Conservation (phyloP, 2,329 filamentous ascomycete species). For the Dactylellina haptotyla region DNA sequence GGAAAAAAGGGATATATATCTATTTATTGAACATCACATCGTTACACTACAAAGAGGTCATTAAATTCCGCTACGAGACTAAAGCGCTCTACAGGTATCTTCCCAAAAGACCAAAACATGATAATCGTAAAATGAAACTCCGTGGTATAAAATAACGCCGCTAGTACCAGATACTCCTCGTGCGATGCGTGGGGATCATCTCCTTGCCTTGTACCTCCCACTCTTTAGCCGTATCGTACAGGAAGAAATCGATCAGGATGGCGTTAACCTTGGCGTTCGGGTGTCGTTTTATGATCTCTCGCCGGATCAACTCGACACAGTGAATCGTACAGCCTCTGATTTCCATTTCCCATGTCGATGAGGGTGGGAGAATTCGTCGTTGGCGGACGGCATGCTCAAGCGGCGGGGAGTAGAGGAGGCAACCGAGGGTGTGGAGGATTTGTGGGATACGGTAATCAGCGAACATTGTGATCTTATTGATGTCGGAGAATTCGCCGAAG, state of each 20-base stretch:
- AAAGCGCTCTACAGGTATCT: slow-evolving; percentile 25
- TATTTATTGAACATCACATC: slow-evolving; percentile 13
- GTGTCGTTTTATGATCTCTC: slow-evolving; percentile 79
- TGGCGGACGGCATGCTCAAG: slow-evolving; percentile 76
- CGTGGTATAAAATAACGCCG: not conserved
- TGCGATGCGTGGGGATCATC: slow-evolving; percentile 83
- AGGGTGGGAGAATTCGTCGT: slow-evolving; percentile 74
- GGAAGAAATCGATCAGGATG: slow-evolving; percentile 94
- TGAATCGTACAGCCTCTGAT: slow-evolving; percentile 93
- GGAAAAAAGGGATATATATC: not conserved
- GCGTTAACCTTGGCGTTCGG: slow-evolving; percentile 79
- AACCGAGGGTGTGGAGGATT: slow-evolving; percentile 84
- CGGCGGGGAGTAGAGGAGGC: slow-evolving; percentile 83
- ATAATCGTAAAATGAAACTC: not conserved
- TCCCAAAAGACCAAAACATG: not conserved
- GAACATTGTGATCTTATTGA: slow-evolving; percentile 97
- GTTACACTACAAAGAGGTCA: not conserved
- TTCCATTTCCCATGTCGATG: slow-evolving; percentile 83
- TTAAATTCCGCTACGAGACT: not conserved
- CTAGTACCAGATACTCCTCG: slow-evolving; percentile 93
- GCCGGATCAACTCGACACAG: slow-evolving; percentile 87
- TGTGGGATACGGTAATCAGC: slow-evolving; percentile 97
- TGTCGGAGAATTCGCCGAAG: slow-evolving; percentile 85
- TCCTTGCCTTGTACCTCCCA: slow-evolving; percentile 72
- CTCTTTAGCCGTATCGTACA: slow-evolving; percentile 94